These are phyloP conservation scores for Penicillium argentinense DNA, from an alignment of 495 filamentous ascomycete species.

Conservation along the genomic window DNA sequence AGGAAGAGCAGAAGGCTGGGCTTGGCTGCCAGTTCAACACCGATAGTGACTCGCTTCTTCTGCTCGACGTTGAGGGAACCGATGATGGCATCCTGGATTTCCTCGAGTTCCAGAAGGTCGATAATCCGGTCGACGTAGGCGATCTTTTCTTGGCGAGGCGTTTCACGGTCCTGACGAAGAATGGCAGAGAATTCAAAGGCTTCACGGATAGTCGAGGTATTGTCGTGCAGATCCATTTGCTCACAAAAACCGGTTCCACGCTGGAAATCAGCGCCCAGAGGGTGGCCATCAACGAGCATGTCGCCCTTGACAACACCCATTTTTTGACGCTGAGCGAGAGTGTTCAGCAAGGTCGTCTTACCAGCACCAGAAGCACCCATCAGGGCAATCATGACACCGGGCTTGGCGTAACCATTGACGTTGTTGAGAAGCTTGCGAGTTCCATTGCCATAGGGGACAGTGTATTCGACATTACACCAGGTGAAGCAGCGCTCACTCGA, in stretches of 20 bases:
- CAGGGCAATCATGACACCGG: conserved; percentile 75
- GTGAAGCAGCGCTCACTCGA: conserved; percentile 71
- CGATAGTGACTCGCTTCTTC: conserved; percentile 79
- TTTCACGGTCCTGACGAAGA: conserved; percentile 56
- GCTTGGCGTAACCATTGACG: conserved; percentile 76
- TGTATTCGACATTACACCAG: conserved; percentile 71
- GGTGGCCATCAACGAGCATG: conserved; percentile 76
- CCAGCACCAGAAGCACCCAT: conserved; percentile 87
- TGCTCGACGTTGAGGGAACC: conserved; percentile 64
- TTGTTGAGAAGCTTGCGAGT: conserved; percentile 69
- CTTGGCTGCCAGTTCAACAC: conserved; percentile 87
- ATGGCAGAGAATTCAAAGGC: conserved; percentile 68
- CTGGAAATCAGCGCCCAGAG: conserved; percentile 70
- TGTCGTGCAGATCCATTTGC: conserved; percentile 82
- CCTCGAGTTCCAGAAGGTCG: conserved; percentile 55
- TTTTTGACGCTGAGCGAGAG: conserved; percentile 72
- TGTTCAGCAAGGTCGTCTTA: conserved; percentile 76
- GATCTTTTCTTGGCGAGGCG: conserved; percentile 53
- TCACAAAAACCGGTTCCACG: conserved; percentile 81
- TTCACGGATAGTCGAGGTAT: conserved; percentile 63
- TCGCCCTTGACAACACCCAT: conserved; percentile 69
- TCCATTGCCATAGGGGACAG: conserved; percentile 69
- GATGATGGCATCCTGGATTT: conserved; percentile 56
- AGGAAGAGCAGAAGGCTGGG: conserved; percentile 79
- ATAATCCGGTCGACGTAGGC: conserved; percentile 64